A percentile compares a stretch with the other conserved stretches of the same genome.
phyloP scores from a whole-genome alignment of 331 rosid species.

The Malus hybrid region DNA sequence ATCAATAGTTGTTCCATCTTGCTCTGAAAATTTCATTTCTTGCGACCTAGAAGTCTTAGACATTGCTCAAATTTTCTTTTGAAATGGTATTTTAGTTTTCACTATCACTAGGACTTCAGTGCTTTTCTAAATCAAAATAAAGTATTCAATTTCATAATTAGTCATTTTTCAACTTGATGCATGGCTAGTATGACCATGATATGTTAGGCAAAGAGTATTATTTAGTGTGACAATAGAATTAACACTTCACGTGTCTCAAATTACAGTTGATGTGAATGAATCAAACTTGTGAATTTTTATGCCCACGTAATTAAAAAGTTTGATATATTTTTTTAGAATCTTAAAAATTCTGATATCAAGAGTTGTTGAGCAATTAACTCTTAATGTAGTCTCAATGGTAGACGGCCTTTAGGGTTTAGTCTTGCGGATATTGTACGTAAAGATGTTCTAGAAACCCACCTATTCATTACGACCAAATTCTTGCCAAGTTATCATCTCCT shows the following conservation, averaged over 20 bases:
- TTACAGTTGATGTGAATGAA: background rate
- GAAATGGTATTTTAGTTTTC: background rate
- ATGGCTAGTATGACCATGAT: background rate
- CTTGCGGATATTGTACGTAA: constrained; percentile 20
- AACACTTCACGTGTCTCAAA: background rate
- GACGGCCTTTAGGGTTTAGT: background rate
- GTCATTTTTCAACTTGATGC: background rate
- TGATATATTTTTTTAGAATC: background rate
- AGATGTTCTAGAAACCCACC: background rate
- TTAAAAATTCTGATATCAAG: background rate
- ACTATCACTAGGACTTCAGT: background rate
- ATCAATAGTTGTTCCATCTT: background rate
- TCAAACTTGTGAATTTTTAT: background rate
- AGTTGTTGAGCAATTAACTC: constrained; percentile 67
- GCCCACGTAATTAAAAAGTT: background rate
- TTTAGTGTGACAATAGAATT: background rate
- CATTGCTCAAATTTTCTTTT: background rate
- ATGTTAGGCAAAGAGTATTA: background rate
- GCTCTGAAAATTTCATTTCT: background rate
- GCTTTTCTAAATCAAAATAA: background rate
- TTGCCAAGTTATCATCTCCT: background rate
- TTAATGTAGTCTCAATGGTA: constrained; percentile 10
- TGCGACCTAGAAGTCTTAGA: background rate
- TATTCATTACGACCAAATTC: constrained; percentile 5
- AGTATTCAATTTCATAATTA: background rate